Percentiles rank a stretch among this genome's conserved stretches.
Evolutionary conservation across 106 monocot species (phyloP).

Genomic region (Dendrobium officinale): DNA sequence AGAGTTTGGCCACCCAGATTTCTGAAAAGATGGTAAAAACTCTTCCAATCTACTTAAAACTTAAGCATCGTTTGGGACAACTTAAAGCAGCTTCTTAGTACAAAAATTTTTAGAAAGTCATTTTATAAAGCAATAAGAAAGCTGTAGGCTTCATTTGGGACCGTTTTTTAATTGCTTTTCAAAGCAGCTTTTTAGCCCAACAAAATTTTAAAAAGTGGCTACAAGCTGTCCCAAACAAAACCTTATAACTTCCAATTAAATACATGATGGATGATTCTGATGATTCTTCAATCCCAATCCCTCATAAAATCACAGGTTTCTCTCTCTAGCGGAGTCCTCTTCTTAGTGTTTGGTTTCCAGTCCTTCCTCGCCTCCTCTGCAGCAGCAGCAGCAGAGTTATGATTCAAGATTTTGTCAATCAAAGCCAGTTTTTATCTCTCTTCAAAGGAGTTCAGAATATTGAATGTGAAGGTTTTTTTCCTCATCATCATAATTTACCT

Average conservation of each 20-base stretch:
- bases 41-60: not conserved
- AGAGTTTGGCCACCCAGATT: constrained; percentile 94
- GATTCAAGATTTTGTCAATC: not conserved
- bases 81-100: no score
- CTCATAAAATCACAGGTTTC: constrained; percentile 39
- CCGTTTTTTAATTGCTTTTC: no score
- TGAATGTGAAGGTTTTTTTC: not conserved
- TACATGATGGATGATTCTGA: not conserved
- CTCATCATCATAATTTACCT: no score
- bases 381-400: not conserved
- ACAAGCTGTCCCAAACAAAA: not conserved
- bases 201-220: no score
- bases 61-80: no score
- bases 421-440: not conserved
- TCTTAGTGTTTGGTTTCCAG: constrained; percentile 75
- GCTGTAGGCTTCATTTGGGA: no score
- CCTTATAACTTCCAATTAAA: not conserved
- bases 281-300: not conserved
- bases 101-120: no score
- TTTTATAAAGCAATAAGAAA: no score
- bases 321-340: constrained; percentile 83
- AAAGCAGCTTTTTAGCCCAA: no score
- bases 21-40: constrained; percentile 85
- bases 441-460: not conserved
- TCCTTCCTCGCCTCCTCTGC: constrained; percentile 39